These are phyloP conservation scores for Sarocladium strictum DNA, from an alignment of 2,329 filamentous ascomycete species.

Conservation along the genomic window DNA sequence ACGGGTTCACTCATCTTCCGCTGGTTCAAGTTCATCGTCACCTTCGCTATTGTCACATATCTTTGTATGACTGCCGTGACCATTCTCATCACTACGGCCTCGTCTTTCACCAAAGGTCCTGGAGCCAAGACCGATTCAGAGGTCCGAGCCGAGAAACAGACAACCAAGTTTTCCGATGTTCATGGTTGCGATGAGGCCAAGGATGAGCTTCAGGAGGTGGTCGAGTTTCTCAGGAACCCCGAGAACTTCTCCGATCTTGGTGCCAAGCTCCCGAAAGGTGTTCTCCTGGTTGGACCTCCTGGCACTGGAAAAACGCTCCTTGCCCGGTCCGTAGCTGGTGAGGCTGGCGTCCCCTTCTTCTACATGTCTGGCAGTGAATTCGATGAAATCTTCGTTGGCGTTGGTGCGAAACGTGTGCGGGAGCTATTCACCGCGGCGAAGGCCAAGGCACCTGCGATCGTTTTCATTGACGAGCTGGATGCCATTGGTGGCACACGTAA, in stretches of 20 bases:
- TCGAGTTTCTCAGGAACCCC: slow-evolving; percentile 91
- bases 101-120: slow-evolving; percentile 57
- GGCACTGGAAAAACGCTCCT: slow-evolving; percentile 97
- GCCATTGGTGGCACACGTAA: slow-evolving; percentile 94
- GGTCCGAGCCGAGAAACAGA: slow-evolving; percentile 89
- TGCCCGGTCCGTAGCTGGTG: slow-evolving; percentile 89
- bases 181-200: slow-evolving; percentile 98
- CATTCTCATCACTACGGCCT: slow-evolving; percentile 74
- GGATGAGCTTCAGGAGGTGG: slow-evolving; percentile 93
- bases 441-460: slow-evolving; percentile 80
- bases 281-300: slow-evolving; percentile 88
- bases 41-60: slow-evolving; percentile 74
- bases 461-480: slow-evolving; percentile 92
- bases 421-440: slow-evolving; percentile 84
- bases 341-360: slow-evolving; percentile 97
- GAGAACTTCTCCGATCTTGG: slow-evolving; percentile 90
- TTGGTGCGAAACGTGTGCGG: slow-evolving; percentile 91
- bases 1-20: slow-evolving; percentile 74
- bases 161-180: slow-evolving; percentile 83
- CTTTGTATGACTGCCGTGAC: slow-evolving; percentile 73
- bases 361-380: slow-evolving; percentile 99
- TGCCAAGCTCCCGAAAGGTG: slow-evolving; percentile 94
- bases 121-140: slow-evolving; percentile 70
- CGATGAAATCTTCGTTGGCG: slow-evolving; percentile 96
- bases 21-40: slow-evolving; percentile 82